Evolutionary conservation across 371 early-diverging fungal genomes (phyloP).

Genomic region (Mortierella sp.): DNA sequence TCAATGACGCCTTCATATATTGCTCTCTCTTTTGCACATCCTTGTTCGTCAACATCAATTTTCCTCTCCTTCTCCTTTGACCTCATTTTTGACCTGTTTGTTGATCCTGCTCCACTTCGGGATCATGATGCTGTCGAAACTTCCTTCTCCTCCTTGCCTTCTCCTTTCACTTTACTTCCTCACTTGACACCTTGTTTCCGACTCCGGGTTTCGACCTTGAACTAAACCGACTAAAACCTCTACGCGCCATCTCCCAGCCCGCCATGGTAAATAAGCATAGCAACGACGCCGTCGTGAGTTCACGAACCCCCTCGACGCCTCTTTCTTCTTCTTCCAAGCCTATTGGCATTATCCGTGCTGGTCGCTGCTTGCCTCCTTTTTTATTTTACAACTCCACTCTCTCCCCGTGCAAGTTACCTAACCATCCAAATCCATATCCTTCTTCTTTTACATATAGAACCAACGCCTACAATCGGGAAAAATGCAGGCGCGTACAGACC

Average conservation of each 20-base stretch:
- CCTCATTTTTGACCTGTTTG: neutral
- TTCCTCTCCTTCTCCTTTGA: neutral
- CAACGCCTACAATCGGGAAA: neutral
- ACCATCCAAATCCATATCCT: neutral
- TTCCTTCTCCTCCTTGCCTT: neutral
- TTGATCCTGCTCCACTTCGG: neutral
- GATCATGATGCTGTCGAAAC: neutral
- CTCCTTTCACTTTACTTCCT: neutral
- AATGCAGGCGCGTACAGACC: constrained; percentile 44
- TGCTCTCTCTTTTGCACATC: neutral
- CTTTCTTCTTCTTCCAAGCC: neutral
- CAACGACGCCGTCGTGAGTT: neutral
- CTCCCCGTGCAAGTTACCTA: neutral
- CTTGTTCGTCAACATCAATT: no score
- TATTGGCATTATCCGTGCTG: neutral
- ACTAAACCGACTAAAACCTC: neutral
- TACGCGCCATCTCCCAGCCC: neutral
- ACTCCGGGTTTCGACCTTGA: neutral
- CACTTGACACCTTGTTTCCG: neutral
- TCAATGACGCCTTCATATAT: neutral
- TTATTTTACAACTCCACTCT: neutral
- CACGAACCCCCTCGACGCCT: neutral
- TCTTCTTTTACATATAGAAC: neutral
- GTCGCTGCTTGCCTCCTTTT: neutral
- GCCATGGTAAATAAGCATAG: neutral